These are phyloP conservation scores for Neurospora crassa DNA, from an alignment of 2,329 filamentous ascomycete genomes.

Conservation along the genomic window DNA sequence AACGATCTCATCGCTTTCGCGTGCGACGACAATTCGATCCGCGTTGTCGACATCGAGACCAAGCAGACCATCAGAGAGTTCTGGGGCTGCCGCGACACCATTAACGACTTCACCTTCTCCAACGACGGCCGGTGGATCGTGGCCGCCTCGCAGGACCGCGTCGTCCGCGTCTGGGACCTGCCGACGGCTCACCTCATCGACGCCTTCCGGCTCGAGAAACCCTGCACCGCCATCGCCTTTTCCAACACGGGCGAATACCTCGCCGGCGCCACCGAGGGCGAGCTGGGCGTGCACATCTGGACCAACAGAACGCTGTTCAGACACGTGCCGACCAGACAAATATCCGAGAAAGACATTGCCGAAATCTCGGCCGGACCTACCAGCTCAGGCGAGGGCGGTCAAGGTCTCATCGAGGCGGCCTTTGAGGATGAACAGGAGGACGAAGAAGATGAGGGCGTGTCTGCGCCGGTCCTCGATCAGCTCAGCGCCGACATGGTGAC, in stretches of 20 bases:
- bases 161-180: conserved; percentile 86
- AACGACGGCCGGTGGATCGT: conserved; percentile 91
- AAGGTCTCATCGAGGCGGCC: conserved; percentile 66
- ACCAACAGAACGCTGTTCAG: conserved; percentile 88
- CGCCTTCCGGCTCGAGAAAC: conserved; percentile 68
- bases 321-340: conserved; percentile 75
- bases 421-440: conserved; percentile 47
- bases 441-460: conserved; percentile 43
- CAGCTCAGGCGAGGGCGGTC: conserved; percentile 72
- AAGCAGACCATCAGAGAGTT: conserved; percentile 87
- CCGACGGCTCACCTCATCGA: conserved; percentile 94
- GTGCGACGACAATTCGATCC: conserved; percentile 80
- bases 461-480: conserved; percentile 58
- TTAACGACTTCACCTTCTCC: conserved; percentile 83
- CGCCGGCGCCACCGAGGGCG: conserved; percentile 75
- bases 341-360: conserved; percentile 66
- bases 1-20: conserved; percentile 82
- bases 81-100: conserved; percentile 64
- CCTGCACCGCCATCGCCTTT: conserved; percentile 79
- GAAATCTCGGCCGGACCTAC: conserved; percentile 56
- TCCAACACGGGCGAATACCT: conserved; percentile 86
- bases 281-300: conserved; percentile 88
- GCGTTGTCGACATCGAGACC: conserved; percentile 83
- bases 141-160: conserved; percentile 70
- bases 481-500: conserved; percentile 77